Base-by-base conservation (phyloP, 257 asterid species). In the Ophiorrhiza pumila region DNA sequence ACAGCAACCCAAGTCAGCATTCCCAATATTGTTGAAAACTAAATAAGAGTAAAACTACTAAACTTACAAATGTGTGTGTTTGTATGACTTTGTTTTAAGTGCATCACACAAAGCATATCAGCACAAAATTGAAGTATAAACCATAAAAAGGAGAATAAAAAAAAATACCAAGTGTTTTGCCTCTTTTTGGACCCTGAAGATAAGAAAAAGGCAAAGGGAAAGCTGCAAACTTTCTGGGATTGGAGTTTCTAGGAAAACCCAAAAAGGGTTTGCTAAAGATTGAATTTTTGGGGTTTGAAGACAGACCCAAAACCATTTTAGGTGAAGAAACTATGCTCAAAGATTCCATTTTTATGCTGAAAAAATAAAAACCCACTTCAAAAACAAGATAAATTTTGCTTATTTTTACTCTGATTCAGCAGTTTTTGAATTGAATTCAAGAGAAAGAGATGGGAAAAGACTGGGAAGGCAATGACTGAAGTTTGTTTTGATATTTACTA, bases 241-340 rank as follows among this genome's bases (percentile, higher is more conserved):
- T 77, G 77, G 72, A 65, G 78, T 66, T 89, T 61, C 74, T 82
- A 39, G 75, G 87, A 72, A 87, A 83, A 76, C 90, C 89, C 74
- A 87, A 59, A 45, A 87, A 86, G 63, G 89, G 90, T 71, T 79
- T 89, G 77, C 57, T 56, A 56, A 85, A 81, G 76, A 87, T 55
- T 56, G 91, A 77, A 77, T 69, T 79, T 78, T 68, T 77, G 50
- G 86, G 90, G 78, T 82, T 86, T 57, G 85, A 83, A 32, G 87
- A 81, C 37, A 85, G 57, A 59, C 96, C 96, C 69, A 91, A 65
- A 17, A 87, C 85, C 74, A 85, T 72, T 83, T 88, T 89, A 49
- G 96, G 88, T 20, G 97, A 89, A 69, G 91, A 91, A 72, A 83
- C 86, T 31, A 91, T 68, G 77, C 88, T 78, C 46, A 87, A 72